Evolutionary conservation across 2,329 filamentous ascomycete species (phyloP).

Genomic region (Cordyceps cicadae): DNA sequence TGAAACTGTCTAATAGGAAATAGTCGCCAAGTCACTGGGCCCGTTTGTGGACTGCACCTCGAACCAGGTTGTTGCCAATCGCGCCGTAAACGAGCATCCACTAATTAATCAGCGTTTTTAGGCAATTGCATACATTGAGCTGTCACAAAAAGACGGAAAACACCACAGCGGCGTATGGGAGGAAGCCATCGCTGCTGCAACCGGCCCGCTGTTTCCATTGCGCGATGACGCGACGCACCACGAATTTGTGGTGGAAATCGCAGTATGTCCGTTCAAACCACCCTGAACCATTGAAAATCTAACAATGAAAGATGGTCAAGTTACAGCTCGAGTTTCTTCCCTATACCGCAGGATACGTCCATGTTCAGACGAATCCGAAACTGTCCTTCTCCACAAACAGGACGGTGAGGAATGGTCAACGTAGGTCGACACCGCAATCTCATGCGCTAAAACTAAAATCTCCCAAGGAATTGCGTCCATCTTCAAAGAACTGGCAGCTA

Average conservation of each 20-base stretch:
- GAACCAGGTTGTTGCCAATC: slow-evolving; percentile 21
- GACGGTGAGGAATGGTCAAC: slow-evolving; percentile 34
- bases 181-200: neutral
- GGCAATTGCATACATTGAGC: neutral
- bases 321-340: slow-evolving; percentile 26
- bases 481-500: neutral
- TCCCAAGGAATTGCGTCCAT: neutral
- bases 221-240: neutral
- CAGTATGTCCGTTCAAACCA: neutral
- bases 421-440: neutral
- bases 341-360: slow-evolving; percentile 42
- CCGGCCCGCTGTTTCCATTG: neutral
- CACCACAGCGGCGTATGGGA: neutral
- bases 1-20: neutral
- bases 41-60: slow-evolving; percentile 30
- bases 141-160: neutral
- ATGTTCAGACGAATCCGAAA: slow-evolving; percentile 53
- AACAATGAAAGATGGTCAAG: neutral
- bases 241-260: neutral
- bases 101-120: neutral
- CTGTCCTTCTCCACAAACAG: slow-evolving; percentile 41
- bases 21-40: slow-evolving; percentile 24
- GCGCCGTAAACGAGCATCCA: neutral
- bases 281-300: neutral
- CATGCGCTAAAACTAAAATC: neutral